These are phyloP conservation scores for Raffaelea ambrosiae DNA, from an alignment of 2,329 filamentous ascomycete genomes.

Conservation along the genomic window DNA sequence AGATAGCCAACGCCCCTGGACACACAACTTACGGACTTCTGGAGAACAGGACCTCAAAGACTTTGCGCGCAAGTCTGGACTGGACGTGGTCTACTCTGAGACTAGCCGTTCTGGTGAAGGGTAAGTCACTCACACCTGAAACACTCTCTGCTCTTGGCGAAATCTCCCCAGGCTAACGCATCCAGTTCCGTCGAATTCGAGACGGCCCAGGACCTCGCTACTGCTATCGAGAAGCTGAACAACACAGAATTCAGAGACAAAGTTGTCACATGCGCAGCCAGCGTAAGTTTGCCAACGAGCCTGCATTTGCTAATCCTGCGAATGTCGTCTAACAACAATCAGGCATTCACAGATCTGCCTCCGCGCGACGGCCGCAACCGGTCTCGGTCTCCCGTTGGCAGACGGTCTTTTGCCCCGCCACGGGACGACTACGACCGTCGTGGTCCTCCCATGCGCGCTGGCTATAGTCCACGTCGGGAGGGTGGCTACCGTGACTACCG, in stretches of 20 bases:
- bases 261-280: conserved; percentile 75
- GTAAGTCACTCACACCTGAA: conserved; percentile 52
- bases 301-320: conserved; percentile 8
- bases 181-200: conserved; percentile 94
- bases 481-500: conserved; percentile 31
- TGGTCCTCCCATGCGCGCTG: conserved; percentile 49
- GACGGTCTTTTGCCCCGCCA: conserved; percentile 59
- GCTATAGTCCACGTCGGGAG: conserved; percentile 72
- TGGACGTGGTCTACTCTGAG: conserved; percentile 97
- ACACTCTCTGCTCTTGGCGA: no score
- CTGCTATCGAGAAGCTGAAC: conserved; percentile 91
- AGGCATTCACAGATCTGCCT: conserved; percentile 74
- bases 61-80: conserved; percentile 91
- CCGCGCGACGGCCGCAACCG: conserved; percentile 62
- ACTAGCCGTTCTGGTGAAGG: conserved; percentile 86
- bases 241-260: conserved; percentile 87
- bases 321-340: conserved; percentile 8
- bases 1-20: conserved; percentile 36
- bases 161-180: no score
- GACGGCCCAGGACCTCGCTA: conserved; percentile 78
- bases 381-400: conserved; percentile 64
- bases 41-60: conserved; percentile 97
- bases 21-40: conserved; percentile 64
- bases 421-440: conserved; percentile 79
- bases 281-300: conserved; percentile 50